phyloP scores from a whole-genome alignment of 2,329 filamentous ascomycete species.

The Beauveria pseudobassiana region DNA sequence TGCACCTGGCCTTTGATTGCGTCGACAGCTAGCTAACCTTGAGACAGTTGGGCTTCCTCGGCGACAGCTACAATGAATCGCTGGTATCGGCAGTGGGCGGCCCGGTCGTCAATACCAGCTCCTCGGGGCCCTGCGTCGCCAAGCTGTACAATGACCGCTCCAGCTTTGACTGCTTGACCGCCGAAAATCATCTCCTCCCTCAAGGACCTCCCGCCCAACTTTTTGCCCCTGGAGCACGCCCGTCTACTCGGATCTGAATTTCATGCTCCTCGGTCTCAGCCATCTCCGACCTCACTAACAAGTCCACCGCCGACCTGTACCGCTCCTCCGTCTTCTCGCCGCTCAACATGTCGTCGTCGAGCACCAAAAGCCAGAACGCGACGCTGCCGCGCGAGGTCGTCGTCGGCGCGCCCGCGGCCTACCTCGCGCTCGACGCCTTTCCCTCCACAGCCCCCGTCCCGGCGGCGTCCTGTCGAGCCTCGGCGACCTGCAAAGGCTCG shows the following conservation, averaged over 20 bases:
- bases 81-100: not conserved
- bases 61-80: not conserved
- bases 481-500: constrained; percentile 2
- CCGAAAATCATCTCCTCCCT: not conserved
- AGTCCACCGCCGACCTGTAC: not conserved
- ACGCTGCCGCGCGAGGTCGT: constrained; percentile 2
- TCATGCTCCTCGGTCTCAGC: constrained; percentile 3
- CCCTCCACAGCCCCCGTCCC: not conserved
- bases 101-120: not conserved
- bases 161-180: not conserved
- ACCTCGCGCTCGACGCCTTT: not conserved
- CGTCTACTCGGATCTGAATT: constrained; percentile 5
- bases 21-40: not conserved
- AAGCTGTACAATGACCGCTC: not conserved
- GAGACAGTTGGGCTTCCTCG: not conserved
- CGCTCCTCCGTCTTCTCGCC: not conserved
- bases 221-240: not conserved
- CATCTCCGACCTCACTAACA: not conserved
- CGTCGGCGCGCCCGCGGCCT: not conserved
- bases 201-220: not conserved
- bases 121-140: not conserved
- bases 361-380: not conserved
- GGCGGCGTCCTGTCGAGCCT: constrained; percentile 1
- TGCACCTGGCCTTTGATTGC: too few relatives aligned
- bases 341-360: constrained; percentile 9